These are phyloP conservation scores for Cicer pinnatifidum DNA, from an alignment of 306 rosid species.

Conservation along the genomic window DNA sequence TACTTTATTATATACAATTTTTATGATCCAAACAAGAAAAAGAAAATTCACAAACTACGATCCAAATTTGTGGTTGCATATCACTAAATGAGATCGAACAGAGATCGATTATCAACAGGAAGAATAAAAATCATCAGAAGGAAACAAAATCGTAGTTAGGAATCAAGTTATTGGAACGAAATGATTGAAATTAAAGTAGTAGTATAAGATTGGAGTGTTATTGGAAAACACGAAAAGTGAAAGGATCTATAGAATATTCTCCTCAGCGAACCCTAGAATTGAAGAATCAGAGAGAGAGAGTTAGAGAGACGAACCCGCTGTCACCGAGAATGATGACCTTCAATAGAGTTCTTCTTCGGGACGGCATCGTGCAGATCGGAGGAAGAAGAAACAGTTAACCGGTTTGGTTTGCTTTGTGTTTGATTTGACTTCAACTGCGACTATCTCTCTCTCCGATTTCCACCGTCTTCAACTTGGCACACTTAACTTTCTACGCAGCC, in stretches of 20 bases:
- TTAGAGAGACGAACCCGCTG: constrained; percentile 70
- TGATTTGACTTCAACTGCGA: constrained; percentile 27
- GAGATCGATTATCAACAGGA: neutral
- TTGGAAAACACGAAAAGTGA: neutral
- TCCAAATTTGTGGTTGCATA: neutral
- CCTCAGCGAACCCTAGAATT: constrained; percentile 17
- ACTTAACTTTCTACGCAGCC: neutral
- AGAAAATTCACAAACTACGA: neutral
- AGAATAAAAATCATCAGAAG: constrained; percentile 10
- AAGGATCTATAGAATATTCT: constrained; percentile 23
- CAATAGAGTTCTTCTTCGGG: constrained; percentile 94
- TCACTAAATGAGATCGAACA: neutral
- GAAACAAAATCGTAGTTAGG: neutral
- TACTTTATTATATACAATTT: neutral
- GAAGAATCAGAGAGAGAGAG: constrained; percentile 22
- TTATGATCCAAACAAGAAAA: constrained; percentile 28
- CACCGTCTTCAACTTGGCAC: neutral
- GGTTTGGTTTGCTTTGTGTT: neutral
- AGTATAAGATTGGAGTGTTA: neutral
- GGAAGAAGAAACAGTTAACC: neutral
- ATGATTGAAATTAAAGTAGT: neutral
- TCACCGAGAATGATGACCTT: constrained; percentile 99
- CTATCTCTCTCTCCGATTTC: neutral
- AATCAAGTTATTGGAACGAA: neutral
- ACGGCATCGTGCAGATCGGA: constrained; percentile 68